Base-by-base conservation (phyloP, 73 alveolate species). In the Blepharisma japonicum region DNA sequence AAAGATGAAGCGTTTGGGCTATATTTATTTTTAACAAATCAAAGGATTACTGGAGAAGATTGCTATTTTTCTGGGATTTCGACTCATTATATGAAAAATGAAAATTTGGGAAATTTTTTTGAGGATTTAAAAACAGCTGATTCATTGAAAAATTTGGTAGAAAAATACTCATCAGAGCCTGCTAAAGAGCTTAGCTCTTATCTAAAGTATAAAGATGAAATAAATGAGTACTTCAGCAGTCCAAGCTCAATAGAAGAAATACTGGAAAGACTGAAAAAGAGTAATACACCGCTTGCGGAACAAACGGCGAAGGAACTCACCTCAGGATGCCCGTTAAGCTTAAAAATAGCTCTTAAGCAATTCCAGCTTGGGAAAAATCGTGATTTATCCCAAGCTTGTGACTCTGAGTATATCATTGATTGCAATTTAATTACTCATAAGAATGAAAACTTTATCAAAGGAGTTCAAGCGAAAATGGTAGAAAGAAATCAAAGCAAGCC, bases 11-110 rank as follows among this genome's bases (percentile, higher is more conserved):
- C 81, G 45, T 55, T 88, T n/a, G 99, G 99, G 25, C 89, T 90
- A 25, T 94, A 74, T 72, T 74, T 91, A 7, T 97, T 97, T 2
- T 55, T 94, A 23, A 94, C 98, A 32, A 98, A 98, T 21, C 80
- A 53, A 21, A 87, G 97, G 77, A 86, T 94, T 8, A 90, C 93
- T 81, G 96, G 96, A 4, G 82, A 97, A 23, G 92, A 96, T 61
- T 89, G 89, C 83, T 94, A 54, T 80, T 91, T 94, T 14, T 61
- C 11, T 20, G 74, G 74, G 18, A n/a, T 61, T 20, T 61, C 47
- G 47, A 14, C 14, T 14, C 23, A 18, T 25, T 61, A 14, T 61
- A 39, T 61, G 23, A 2, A 18, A 14, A 78, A 83, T 48, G 72
- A 71, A 25, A 78, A 77, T 25, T 79, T 81, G 25, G 81, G 55